Conservation (phyloP, 2,329 filamentous ascomycete species). For the Metarhizium robertsii region DNA sequence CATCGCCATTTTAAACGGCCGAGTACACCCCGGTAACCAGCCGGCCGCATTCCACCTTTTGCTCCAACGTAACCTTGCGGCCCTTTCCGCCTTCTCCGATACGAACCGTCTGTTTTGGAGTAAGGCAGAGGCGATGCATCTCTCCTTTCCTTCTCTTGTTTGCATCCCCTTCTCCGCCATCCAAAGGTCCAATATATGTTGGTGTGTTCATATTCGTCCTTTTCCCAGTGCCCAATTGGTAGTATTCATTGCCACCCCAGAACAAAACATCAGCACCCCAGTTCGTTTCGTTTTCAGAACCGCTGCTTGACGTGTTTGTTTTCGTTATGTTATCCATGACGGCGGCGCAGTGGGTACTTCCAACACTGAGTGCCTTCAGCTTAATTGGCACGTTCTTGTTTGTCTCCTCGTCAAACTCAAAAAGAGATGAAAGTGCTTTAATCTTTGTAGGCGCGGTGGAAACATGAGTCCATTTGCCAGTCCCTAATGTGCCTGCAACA, state of each 20-base stretch:
- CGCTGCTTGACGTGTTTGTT: slow-evolving; percentile 42
- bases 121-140: slow-evolving; percentile 69
- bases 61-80: slow-evolving; percentile 67
- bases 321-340: slow-evolving; percentile 74
- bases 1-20: slow-evolving; percentile 28
- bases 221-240: slow-evolving; percentile 86
- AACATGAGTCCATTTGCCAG: slow-evolving; percentile 81
- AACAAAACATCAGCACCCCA: slow-evolving; percentile 85
- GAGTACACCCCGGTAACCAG: slow-evolving; percentile 80
- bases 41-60: slow-evolving; percentile 79
- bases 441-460: slow-evolving; percentile 71
- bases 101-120: slow-evolving; percentile 62
- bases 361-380: slow-evolving; percentile 62
- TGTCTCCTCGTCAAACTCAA: slow-evolving; percentile 72
- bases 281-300: slow-evolving; percentile 62
- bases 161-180: slow-evolving; percentile 49
- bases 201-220: slow-evolving; percentile 71
- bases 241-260: slow-evolving; percentile 93
- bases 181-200: slow-evolving; percentile 68
- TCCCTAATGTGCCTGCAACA: slow-evolving; percentile 74
- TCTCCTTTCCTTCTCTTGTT: slow-evolving; percentile 51
- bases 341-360: slow-evolving; percentile 71
- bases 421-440: slow-evolving; percentile 71
- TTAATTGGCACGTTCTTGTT: slow-evolving; percentile 68
- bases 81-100: slow-evolving; percentile 51